phyloP scores from a whole-genome alignment of 305 asterid species.

The Solanum hybrid region DNA sequence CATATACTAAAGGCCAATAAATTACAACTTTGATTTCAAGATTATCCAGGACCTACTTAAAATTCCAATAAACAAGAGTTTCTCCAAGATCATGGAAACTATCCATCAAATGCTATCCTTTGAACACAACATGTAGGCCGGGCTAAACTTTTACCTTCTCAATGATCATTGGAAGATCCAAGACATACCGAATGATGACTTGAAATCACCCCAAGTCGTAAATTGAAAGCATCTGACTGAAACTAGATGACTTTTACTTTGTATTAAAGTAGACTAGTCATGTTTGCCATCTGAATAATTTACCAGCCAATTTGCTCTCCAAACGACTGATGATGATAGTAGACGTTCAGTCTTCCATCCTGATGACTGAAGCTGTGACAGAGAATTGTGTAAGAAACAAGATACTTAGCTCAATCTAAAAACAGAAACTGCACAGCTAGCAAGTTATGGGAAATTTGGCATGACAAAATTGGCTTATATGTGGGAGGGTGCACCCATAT shows the following conservation, averaged over 20 bases:
- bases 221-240: not conserved
- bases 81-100: not conserved
- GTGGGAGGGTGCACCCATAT: not conserved
- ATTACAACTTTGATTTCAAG: not conserved
- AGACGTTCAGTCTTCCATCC: conserved; percentile 95
- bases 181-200: not conserved
- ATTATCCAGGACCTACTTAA: not conserved
- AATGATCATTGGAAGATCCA: not conserved
- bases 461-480: not conserved
- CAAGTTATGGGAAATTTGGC: not conserved
- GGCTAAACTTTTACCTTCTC: not conserved
- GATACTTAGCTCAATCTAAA: not conserved
- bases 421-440: not conserved
- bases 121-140: not conserved
- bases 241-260: not conserved
- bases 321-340: conserved; percentile 61
- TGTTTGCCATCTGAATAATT: conserved; percentile 37
- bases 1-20: not conserved
- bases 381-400: not conserved
- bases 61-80: not conserved
- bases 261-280: conserved; percentile 29
- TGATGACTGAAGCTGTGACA: conserved; percentile 55
- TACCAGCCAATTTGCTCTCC: conserved; percentile 80
- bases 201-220: not conserved
- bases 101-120: not conserved